These are phyloP conservation scores for Orbilia javanica DNA, from an alignment of 2,329 filamentous ascomycete genomes.

Conservation along the genomic window DNA sequence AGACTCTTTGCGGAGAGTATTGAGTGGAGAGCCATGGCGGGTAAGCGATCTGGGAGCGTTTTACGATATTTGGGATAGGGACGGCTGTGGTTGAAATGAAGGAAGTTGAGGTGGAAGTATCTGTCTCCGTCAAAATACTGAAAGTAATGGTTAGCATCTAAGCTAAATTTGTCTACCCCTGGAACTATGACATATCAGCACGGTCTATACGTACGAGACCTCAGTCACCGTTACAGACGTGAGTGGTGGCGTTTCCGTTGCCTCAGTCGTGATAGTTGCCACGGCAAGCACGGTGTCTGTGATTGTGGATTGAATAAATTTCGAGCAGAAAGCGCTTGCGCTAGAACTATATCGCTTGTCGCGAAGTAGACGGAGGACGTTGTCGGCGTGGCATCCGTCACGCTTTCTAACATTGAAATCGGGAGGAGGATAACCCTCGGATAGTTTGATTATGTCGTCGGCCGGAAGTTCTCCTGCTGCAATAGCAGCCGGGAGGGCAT, in stretches of 20 bases:
- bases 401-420: not conserved
- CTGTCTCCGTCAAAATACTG: not conserved
- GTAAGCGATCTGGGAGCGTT: not conserved
- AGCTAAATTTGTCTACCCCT: not conserved
- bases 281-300: not conserved
- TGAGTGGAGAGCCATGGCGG: not conserved
- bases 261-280: not conserved
- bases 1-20: constrained; percentile 3
- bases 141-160: not conserved
- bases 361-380: not conserved
- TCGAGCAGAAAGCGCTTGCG: constrained; percentile 17
- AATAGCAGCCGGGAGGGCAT: not conserved
- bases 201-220: not conserved
- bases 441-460: not conserved
- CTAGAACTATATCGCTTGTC: constrained; percentile 5
- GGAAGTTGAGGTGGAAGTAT: not conserved
- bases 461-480: not conserved
- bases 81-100: not conserved
- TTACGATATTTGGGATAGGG: not conserved
- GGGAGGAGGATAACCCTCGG: not conserved
- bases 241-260: not conserved
- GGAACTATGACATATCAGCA: constrained; percentile 2
- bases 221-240: constrained; percentile 9
- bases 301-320: constrained; percentile 24
- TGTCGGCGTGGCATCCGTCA: constrained; percentile 6